Percentiles rank a stretch among this genome's conserved stretches.
These are phyloP conservation scores for Nicotiana otophora DNA, from an alignment of 257 asterid genomes.

Conservation along the genomic window DNA sequence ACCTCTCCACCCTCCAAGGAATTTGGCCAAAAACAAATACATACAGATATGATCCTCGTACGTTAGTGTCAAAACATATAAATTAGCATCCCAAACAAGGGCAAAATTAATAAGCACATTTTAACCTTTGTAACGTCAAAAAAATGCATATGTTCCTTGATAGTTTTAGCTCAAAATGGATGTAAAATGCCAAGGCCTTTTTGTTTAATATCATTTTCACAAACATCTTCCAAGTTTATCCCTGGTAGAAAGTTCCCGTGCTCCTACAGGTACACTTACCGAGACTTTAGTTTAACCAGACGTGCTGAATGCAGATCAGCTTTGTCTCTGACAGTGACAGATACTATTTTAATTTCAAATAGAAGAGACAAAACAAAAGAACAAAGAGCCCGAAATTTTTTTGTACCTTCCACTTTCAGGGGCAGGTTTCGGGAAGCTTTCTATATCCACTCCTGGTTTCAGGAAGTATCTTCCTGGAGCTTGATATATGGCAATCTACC, in stretches of 20 bases:
- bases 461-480: constrained; percentile 84
- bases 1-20: not conserved
- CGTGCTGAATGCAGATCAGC: not conserved
- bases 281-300: not conserved
- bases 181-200: not conserved
- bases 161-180: not conserved
- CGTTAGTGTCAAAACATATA: not conserved
- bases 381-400: constrained; percentile 10
- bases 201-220: not conserved
- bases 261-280: not conserved
- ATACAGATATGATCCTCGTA: not conserved
- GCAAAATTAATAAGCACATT: not conserved
- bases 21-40: not conserved
- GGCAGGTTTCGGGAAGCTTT: constrained; percentile 47
- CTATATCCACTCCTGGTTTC: constrained; percentile 64
- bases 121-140: not conserved
- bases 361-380: not conserved
- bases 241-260: not conserved
- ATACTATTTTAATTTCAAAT: not conserved
- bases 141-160: not conserved
- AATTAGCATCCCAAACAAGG: not conserved
- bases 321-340: not conserved
- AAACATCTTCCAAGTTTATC: not conserved
- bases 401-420: constrained; percentile 67
- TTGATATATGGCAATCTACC: constrained; percentile 67